Base-by-base conservation (phyloP, 495 filamentous ascomycete genomes). In the Annulohypoxylon bovei region DNA sequence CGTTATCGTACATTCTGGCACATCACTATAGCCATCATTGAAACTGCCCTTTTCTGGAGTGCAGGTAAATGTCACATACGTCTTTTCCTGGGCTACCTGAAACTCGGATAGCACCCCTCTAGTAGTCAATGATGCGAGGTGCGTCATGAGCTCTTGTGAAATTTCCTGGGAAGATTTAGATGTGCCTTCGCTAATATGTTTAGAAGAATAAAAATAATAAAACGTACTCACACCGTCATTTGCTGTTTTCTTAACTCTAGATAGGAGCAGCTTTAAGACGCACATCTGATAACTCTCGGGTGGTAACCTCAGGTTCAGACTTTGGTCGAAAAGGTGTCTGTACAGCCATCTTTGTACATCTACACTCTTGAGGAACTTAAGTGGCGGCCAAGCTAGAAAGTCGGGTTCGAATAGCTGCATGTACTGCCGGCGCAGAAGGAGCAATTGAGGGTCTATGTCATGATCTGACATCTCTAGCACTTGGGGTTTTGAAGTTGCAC, bases 141-240 rank as follows among this genome's bases (percentile, higher is more conserved):
- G 79, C 57, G 81, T 78, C 72, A 90, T 85, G 47, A 94, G 84
- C 68, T 88, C 81, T 71, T 91, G 86, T 54, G 84, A 88, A 27
- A 93, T 86, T 78, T 88, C 89, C 91, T 93, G 30, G 22, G 6
- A 40, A 54, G 57, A 60, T 30, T 50, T 37, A 66, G 25, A 52
- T 46, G 28, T 49, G 32, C 42, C 47, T 55, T 37, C 9, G 14
- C 9, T 7, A 11, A 37, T 5, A 37, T 37, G 25, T 50, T 63
- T 6, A 2, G 14, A 22, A 61, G 39, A 65, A 50, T 59, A 59
- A 25, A 52, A 62, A 23, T 50, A 18, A 39, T 11, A 11, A 16
- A 5, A 66, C 33, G 9, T 11, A 70, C 89, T 72, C 89, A 93
- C 92, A 88, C 92, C 90, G 81, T 92, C 87, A 52, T 92, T 88